A percentile compares a stretch with the other conserved stretches of the same genome.
These are phyloP conservation scores for Rhodotorula glutinis DNA, from an alignment of 1,284 basidiomycete species.

Conservation along the genomic window DNA sequence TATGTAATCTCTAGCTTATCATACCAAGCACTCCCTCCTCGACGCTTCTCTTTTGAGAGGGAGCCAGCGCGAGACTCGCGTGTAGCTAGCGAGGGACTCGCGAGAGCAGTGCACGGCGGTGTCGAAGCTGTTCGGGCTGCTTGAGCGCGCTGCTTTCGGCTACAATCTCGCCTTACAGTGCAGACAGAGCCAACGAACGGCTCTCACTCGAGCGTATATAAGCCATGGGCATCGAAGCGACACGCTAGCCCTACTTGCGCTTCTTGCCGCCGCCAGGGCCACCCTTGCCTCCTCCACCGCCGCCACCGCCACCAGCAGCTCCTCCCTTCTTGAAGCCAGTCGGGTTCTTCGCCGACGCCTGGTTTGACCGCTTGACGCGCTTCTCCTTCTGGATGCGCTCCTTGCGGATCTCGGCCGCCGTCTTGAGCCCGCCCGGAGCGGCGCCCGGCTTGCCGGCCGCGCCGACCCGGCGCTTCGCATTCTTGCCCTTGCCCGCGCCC, in stretches of 20 bases:
- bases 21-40: no score
- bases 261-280: slow-evolving; percentile 1
- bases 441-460: slow-evolving; percentile 38
- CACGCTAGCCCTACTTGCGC: background rate
- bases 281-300: background rate
- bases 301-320: background rate
- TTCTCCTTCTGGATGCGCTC: slow-evolving; percentile 56
- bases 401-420: slow-evolving; percentile 77
- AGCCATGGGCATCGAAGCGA: no score
- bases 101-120: no score
- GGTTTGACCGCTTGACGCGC: slow-evolving; percentile 38
- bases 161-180: no score
- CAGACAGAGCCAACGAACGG: no score
- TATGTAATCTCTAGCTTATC: no score
- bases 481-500: slow-evolving; percentile 25
- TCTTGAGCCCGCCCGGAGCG: slow-evolving; percentile 55
- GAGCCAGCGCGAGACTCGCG: no score
- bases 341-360: slow-evolving; percentile 38
- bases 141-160: no score
- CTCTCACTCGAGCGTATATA: no score
- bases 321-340: slow-evolving; percentile 14
- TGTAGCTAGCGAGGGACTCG: no score
- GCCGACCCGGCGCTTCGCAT: slow-evolving; percentile 37
- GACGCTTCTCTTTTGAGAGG: no score
- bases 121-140: no score